phyloP scores from a whole-genome alignment of 495 filamentous ascomycete genomes.

The Endocarpon pusillum region DNA sequence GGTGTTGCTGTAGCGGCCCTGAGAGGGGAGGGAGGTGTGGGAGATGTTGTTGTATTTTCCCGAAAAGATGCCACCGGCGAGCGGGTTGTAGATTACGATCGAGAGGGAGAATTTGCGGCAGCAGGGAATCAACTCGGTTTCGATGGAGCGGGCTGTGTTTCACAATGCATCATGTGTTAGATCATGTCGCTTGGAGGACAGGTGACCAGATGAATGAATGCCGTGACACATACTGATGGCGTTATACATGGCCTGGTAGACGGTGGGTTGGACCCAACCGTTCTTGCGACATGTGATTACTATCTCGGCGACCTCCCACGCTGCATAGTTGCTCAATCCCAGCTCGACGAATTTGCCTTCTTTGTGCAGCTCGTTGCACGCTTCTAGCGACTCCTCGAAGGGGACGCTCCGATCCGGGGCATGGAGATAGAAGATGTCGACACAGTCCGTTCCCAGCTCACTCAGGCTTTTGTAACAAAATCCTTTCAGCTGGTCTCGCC shows the following conservation, averaged over 20 bases:
- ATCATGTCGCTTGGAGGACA: too few species aligned
- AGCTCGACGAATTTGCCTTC: constrained; percentile 74
- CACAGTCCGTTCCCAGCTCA: constrained; percentile 55
- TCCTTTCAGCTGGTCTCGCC: constrained; percentile 39
- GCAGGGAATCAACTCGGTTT: constrained; percentile 60
- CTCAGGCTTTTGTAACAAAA: constrained; percentile 46
- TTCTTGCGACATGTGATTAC: constrained; percentile 66
- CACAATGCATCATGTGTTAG: too few species aligned
- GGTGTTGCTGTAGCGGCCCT: constrained; percentile 55
- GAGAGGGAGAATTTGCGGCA: constrained; percentile 77
- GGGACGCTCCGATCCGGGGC: constrained; percentile 63
- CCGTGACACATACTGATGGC: constrained; percentile 27
- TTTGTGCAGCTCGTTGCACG: constrained; percentile 66
- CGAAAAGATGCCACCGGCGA: constrained; percentile 68
- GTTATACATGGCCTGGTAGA: constrained; percentile 35
- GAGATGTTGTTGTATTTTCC: constrained; percentile 68
- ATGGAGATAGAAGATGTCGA: constrained; percentile 85
- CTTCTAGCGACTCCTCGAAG: constrained; percentile 64
- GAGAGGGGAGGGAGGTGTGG: constrained; percentile 41
- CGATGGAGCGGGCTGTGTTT: constrained; percentile 54
- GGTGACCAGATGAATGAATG: too few species aligned
- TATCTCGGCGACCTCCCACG: constrained; percentile 84
- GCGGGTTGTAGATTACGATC: constrained; percentile 82
- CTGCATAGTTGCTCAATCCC: constrained; percentile 70
- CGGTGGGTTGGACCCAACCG: constrained; percentile 33